Evolutionary conservation across 2,329 filamentous ascomycete genomes (phyloP).

Genomic region (Cryphonectria radicalis): DNA sequence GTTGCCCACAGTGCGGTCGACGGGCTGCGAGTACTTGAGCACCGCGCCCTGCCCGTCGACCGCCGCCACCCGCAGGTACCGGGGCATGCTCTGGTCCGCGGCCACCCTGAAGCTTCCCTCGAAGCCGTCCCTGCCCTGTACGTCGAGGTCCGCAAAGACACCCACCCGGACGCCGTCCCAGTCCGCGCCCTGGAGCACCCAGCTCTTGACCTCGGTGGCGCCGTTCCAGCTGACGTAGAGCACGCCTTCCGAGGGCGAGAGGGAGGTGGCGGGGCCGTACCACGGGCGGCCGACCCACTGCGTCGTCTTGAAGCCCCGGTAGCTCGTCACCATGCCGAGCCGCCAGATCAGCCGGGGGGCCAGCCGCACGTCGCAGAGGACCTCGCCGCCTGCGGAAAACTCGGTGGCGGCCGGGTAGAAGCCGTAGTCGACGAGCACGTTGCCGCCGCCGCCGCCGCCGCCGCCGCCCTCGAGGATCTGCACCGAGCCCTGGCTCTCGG

Average conservation of each 20-base stretch:
- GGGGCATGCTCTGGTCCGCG: conserved; percentile 16
- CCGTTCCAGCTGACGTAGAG: conserved; percentile 33
- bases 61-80: conserved; percentile 28
- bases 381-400: conserved; percentile 23
- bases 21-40: conserved; percentile 24
- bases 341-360: conserved; percentile 28
- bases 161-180: conserved; percentile 18
- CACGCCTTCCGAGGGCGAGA: conserved; percentile 18
- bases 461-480: conserved; percentile 16
- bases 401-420: conserved; percentile 30
- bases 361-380: conserved; percentile 32
- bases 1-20: conserved; percentile 29
- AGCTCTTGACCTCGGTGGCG: conserved; percentile 29
- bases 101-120: conserved; percentile 27
- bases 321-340: conserved; percentile 30
- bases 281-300: conserved; percentile 28
- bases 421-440: conserved; percentile 30
- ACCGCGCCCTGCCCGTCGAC: conserved; percentile 25
- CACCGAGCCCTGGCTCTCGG: conserved; percentile 26
- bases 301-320: conserved; percentile 31
- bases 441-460: conserved; percentile 10
- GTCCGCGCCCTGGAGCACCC: conserved; percentile 29
- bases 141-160: conserved; percentile 21
- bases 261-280: conserved; percentile 19
- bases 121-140: conserved; percentile 27